Base-by-base conservation (phyloP, 2,329 filamentous ascomycete genomes). In the Lasiodiplodia theobromae region DNA sequence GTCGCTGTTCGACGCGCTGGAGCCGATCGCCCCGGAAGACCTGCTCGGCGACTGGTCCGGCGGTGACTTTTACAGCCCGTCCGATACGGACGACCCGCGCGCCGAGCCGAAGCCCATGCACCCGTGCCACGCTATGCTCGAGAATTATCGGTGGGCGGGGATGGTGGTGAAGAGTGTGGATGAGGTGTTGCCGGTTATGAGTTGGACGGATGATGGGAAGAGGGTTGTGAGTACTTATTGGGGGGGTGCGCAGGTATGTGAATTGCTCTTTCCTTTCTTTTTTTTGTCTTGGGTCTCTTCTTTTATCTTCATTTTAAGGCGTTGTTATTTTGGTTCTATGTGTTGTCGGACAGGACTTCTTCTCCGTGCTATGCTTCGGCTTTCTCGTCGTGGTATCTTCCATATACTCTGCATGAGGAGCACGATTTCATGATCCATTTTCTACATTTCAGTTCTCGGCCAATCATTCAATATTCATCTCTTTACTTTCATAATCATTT, bases 1-100 rank as follows among this genome's bases (percentile, higher is more conserved):
- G 12, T 28, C 62, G 51, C 51, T 52, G 31, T 65, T 65, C 21
- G 62, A 65, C 49, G 62, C 51, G n/a, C 51, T 65, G 28, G 62
- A 31, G 23, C 23, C 58, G 7, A 12, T 63, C 34, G 18, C n/a
- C 16, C 58, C 58, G 2, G 10, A 18, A 3, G 58, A 63, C 23
- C 58, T 63, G 16, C 18, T 37, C 3, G 58, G 58, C 40, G 58
- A 63, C 44, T 63, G 58, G 58, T 51, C 58, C 10, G 58, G 58
- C 23, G 58, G 58, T 28, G 58, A 63, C 28, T 63, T 63, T 25
- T 21, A 49, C 25, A 28, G 14, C 21, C 31, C 31, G 1, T 4
- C 14, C 3, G 40, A 44, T 18, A 21, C 44, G 18, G 18, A 37
- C 54, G n/a, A 11, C 25, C 4, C 21, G 21, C 11, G 51, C 5